Evolutionary conservation across 306 rosid species (phyloP).

Genomic region (Corylus americana): DNA sequence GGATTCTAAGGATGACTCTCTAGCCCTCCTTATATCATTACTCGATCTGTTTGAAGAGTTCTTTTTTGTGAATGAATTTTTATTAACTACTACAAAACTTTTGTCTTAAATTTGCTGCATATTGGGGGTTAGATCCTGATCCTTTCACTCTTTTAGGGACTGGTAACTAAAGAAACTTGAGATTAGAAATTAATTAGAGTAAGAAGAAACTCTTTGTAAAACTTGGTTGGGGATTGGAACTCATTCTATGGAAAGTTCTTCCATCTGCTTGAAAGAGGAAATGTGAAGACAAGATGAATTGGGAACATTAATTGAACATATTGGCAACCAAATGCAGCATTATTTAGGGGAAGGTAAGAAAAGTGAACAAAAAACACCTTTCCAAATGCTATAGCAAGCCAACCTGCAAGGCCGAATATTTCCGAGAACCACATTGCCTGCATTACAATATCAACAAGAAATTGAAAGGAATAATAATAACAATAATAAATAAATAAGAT

Average conservation of each 20-base stretch:
- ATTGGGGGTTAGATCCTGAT: no score
- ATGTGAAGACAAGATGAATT: background rate
- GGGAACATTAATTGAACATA: background rate
- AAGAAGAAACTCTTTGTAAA: background rate
- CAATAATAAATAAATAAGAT: background rate
- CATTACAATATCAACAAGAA: constrained; percentile 25
- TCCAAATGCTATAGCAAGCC: constrained; percentile 60
- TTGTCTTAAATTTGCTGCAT: no score
- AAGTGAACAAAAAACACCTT: constrained; percentile 36
- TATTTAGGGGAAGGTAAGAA: background rate
- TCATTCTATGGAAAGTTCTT: background rate
- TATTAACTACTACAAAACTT: no score
- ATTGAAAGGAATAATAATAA: background rate
- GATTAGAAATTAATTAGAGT: no score
- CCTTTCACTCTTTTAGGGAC: background rate
- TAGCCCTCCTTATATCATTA: no score
- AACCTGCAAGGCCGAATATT: constrained; percentile 71
- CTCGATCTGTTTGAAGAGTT: no score
- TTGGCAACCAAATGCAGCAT: background rate
- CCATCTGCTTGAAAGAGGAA: background rate
- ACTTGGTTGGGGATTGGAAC: background rate
- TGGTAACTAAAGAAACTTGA: no score
- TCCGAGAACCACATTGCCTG: constrained; percentile 81
- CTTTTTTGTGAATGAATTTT: no score
- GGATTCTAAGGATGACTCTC: no score